Evolutionary conservation across 139 green algal genomes (phyloP).

Genomic region (Picochlorum sp.): DNA sequence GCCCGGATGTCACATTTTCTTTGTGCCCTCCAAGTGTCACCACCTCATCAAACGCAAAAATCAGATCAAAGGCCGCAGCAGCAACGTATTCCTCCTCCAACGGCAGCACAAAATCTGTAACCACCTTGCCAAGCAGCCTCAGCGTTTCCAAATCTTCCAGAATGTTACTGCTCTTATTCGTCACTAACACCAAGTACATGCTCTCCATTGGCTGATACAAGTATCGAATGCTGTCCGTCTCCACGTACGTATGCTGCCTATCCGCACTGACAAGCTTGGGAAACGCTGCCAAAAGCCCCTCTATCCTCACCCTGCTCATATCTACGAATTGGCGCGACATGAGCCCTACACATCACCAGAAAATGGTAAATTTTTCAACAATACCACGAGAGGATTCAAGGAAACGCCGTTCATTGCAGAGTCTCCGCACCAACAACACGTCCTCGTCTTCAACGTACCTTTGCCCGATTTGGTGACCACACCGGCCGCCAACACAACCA

Average conservation of each 20-base stretch:
- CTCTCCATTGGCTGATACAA: constrained; percentile 97
- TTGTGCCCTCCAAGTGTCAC: constrained; percentile 85
- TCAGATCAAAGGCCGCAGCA: constrained; percentile 87
- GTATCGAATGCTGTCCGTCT: constrained; percentile 99
- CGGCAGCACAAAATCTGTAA: constrained; percentile 74
- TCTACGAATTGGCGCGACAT: constrained; percentile 96
- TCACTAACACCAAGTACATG: constrained; percentile 96
- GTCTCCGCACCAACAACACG: not conserved
- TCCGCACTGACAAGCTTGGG: constrained; percentile 92
- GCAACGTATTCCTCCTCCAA: constrained; percentile 75
- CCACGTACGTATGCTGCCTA: constrained; percentile 98
- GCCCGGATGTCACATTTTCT: constrained; percentile 41
- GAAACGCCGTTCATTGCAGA: not conserved
- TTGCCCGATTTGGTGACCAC: constrained; percentile 89
- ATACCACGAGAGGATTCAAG: not conserved
- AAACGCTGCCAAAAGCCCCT: constrained; percentile 96
- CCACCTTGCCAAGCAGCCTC: constrained; percentile 89
- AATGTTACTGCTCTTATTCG: constrained; percentile 98
- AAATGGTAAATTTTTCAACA: not conserved
- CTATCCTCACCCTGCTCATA: constrained; percentile 85
- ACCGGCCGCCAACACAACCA: constrained; percentile 86
- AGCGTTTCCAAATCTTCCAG: constrained; percentile 98
- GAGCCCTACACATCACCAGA: constrained; percentile 66
- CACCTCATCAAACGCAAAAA: constrained; percentile 99
- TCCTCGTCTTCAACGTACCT: constrained; percentile 44